Conservation (phyloP, 1,284 basidiomycete genomes). For the Mycena sp. region DNA sequence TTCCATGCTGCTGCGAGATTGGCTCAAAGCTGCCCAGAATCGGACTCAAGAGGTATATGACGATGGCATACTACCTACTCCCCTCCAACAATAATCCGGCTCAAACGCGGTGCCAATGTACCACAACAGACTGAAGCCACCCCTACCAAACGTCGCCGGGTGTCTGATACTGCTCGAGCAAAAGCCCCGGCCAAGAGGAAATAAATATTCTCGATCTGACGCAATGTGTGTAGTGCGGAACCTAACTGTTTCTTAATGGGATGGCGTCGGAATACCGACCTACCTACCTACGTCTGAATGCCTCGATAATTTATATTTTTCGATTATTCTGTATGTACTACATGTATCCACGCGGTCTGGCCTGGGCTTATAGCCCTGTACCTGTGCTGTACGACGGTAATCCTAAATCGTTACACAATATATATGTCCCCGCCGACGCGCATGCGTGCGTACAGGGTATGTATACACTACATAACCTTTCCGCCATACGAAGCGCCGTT, state of each 20-base stretch:
- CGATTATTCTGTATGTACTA: no score
- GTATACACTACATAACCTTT: conserved; percentile 23
- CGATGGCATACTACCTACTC: conserved; percentile 16
- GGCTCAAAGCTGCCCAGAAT: conserved; percentile 1
- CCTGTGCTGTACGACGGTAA: no score
- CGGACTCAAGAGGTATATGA: conserved; percentile 21
- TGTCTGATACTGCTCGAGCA: conserved; percentile 17
- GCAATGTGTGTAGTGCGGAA: no score
- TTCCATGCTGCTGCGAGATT: not conserved
- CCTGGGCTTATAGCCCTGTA: no score
- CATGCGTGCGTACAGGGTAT: not conserved
- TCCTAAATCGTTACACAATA: no score
- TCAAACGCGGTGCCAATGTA: conserved; percentile 12
- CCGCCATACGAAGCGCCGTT: conserved; percentile 19
- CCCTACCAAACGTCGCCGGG: conserved; percentile 27
- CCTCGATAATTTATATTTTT: no score
- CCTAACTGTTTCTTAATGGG: no score
- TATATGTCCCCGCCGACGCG: not conserved
- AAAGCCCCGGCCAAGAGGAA: conserved; percentile 24
- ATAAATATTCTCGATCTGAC: no score
- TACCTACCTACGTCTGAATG: no score
- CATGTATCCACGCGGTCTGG: no score
- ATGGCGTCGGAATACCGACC: no score
- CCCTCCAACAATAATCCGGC: conserved; percentile 14
- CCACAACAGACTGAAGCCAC: conserved; percentile 14